A percentile compares a stretch with the other conserved stretches of the same genome.
These are phyloP conservation scores for Hypoxylon sp. DNA, from an alignment of 2,329 filamentous ascomycete genomes.

Conservation along the genomic window DNA sequence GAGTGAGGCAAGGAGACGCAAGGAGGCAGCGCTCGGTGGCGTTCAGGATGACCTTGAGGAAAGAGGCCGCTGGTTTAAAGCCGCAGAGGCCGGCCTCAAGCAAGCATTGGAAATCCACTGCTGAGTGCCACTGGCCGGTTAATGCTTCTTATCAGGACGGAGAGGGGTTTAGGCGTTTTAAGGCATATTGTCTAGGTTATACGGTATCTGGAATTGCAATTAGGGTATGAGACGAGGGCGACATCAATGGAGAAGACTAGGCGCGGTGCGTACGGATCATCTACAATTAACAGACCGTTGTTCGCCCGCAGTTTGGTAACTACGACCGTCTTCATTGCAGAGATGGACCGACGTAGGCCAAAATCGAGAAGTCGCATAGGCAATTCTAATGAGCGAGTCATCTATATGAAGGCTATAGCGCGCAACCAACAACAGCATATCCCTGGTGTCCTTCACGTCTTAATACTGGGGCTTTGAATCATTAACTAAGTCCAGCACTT, in stretches of 20 bases:
- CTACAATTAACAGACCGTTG: not conserved
- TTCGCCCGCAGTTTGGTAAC: not conserved
- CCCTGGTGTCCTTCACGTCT: not conserved
- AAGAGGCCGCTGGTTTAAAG: slow-evolving; percentile 80
- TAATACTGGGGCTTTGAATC: not conserved
- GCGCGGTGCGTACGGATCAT: not conserved
- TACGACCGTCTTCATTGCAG: not conserved
- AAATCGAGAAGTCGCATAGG: not conserved
- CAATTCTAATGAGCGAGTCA: not conserved
- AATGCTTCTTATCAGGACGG: not conserved
- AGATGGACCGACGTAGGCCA: not conserved
- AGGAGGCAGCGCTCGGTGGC: slow-evolving; percentile 75
- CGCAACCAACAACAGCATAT: not conserved
- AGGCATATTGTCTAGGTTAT: not conserved
- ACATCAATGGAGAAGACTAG: not conserved
- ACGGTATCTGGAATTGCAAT: not conserved
- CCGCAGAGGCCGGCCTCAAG: slow-evolving; percentile 74
- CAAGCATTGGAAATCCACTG: slow-evolving; percentile 70
- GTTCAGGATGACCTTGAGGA: slow-evolving; percentile 82
- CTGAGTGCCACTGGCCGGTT: slow-evolving; percentile 20
- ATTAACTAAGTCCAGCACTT: too few relatives aligned
- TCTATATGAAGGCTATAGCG: not conserved
- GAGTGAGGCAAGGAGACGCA: slow-evolving; percentile 77
- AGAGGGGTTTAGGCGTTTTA: not conserved
- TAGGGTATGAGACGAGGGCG: not conserved